phyloP scores from a whole-genome alignment of 176 grass and related monocot species.

The Coix lacrymajobi region DNA sequence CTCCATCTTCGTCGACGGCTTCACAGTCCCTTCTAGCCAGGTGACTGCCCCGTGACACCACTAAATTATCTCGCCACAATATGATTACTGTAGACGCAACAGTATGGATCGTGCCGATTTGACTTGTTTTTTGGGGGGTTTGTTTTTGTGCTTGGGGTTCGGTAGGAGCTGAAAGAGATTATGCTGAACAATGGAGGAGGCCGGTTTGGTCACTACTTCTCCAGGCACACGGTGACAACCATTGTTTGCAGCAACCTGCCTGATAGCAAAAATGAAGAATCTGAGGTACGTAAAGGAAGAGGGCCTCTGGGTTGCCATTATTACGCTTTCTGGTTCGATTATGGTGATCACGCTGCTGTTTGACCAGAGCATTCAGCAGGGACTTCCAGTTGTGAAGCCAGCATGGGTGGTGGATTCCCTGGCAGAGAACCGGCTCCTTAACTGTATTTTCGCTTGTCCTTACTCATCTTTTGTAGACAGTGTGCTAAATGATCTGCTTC shows the following conservation, averaged over 20 bases:
- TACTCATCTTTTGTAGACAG: background rate
- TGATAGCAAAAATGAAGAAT: conserved; percentile 81
- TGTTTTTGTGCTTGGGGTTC: background rate
- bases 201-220: conserved; percentile 81
- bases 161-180: conserved; percentile 77
- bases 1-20: conserved; percentile 67
- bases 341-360: conserved; percentile 7
- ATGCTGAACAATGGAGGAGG: conserved; percentile 94
- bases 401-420: conserved; percentile 86
- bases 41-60: background rate
- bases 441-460: conserved; percentile 47
- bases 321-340: background rate
- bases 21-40: conserved; percentile 64
- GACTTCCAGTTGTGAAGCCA: conserved; percentile 78
- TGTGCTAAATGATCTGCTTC: conserved; percentile 21
- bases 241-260: conserved; percentile 78
- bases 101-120: background rate
- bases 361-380: conserved; percentile 69
- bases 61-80: background rate
- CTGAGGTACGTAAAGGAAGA: conserved; percentile 46
- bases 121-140: background rate
- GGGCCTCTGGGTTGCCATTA: background rate
- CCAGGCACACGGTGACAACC: conserved; percentile 72
- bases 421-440: conserved; percentile 67
- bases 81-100: background rate